Evolutionary conservation across 805 yeast genomes (phyloP).

Genomic region (Citeromyces nyonsensis): DNA sequence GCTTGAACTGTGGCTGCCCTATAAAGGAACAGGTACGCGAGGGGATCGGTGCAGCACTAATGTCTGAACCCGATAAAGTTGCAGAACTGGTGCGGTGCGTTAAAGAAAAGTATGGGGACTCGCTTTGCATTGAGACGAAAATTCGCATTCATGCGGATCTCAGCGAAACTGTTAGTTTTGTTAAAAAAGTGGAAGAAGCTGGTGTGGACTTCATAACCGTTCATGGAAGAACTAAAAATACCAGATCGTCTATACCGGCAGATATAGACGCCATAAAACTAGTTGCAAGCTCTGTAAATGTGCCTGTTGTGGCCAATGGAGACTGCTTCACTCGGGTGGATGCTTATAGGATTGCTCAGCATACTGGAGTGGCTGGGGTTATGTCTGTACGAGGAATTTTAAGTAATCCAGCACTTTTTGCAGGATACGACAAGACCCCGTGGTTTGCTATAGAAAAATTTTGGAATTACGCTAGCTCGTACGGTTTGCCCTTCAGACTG

Average conservation of each 20-base stretch:
- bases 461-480: conserved; percentile 63
- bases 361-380: conserved; percentile 78
- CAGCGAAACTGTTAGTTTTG: conserved; percentile 59
- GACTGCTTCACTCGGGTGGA: conserved; percentile 67
- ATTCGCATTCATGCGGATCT: conserved; percentile 76
- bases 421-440: conserved; percentile 61
- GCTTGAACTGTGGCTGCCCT: conserved; percentile 96
- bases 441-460: conserved; percentile 85
- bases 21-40: conserved; percentile 88
- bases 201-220: conserved; percentile 93
- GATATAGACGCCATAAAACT: conserved; percentile 66
- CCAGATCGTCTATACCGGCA: conserved; percentile 75
- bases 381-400: conserved; percentile 91
- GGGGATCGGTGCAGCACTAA: conserved; percentile 94
- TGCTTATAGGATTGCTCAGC: conserved; percentile 40
- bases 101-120: conserved; percentile 55
- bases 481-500: conserved; percentile 75
- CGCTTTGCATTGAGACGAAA: conserved; percentile 76
- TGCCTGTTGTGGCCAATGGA: conserved; percentile 96
- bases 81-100: conserved; percentile 76
- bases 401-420: conserved; percentile 77
- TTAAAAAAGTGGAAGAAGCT: conserved; percentile 57
- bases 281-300: conserved; percentile 36
- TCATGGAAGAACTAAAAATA: conserved; percentile 80
- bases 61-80: conserved; percentile 70